Percentiles rank a stretch among this genome's conserved stretches.
Conservation (phyloP, 495 filamentous ascomycete genomes). For the Penicillium malachiteum region DNA sequence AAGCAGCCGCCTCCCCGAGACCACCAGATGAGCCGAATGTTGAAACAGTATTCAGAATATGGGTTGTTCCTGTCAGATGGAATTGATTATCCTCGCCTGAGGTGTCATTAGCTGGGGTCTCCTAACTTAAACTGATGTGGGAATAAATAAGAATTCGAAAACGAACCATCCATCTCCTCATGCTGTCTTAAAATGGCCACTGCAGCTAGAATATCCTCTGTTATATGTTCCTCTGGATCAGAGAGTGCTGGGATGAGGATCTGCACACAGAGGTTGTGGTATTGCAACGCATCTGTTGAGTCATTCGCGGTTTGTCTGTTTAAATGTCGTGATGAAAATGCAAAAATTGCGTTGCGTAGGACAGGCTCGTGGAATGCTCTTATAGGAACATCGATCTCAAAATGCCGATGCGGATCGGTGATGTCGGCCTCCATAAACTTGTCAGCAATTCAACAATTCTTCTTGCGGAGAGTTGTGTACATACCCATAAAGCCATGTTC, state of each 20-base stretch:
- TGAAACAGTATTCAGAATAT: conserved; percentile 30
- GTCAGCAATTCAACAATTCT: too few species aligned
- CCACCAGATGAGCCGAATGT: conserved; percentile 29
- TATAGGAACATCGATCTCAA: conserved; percentile 25
- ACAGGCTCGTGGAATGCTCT: conserved; percentile 26
- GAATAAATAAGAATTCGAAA: neutral
- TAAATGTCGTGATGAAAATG: conserved; percentile 32
- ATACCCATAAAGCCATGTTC: conserved; percentile 35
- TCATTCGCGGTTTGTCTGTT: conserved; percentile 18
- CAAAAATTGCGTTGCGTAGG: conserved; percentile 28
- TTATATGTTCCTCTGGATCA: conserved; percentile 18
- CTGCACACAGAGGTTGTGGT: conserved; percentile 30
- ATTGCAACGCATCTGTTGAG: conserved; percentile 24
- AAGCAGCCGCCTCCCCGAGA: conserved; percentile 32
- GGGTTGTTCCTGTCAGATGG: conserved; percentile 29
- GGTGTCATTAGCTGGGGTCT: neutral
- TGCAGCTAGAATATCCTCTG: conserved; percentile 27
- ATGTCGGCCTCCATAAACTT: conserved; percentile 24
- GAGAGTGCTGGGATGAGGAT: conserved; percentile 28
- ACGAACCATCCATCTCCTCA: conserved; percentile 32
- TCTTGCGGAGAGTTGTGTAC: neutral
- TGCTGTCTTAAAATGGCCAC: conserved; percentile 32
- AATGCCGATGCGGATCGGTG: conserved; percentile 31
- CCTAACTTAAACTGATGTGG: neutral
- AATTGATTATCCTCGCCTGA: conserved; percentile 33